Conservation (phyloP, 164 flowering plant genomes). For the Umbilicus rupestris region DNA sequence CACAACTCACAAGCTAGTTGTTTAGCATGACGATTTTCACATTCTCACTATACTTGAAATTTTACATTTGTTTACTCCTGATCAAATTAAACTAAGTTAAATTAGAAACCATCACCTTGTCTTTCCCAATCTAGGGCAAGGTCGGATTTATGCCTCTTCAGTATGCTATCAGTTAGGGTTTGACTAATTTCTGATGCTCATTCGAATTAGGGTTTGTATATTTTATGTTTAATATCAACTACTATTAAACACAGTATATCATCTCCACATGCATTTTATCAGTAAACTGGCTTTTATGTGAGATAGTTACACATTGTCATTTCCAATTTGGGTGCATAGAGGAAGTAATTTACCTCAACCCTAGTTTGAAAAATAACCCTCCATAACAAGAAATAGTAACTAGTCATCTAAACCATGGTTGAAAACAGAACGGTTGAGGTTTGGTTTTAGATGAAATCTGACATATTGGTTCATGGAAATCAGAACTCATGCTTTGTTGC, state of each 20-base stretch:
- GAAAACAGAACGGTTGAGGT: neutral
- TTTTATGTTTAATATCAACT: neutral
- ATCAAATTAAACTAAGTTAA: too few species aligned
- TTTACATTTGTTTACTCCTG: too few species aligned
- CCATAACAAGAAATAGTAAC: neutral
- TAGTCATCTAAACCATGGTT: neutral
- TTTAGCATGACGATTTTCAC: too few species aligned
- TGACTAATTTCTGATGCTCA: too few species aligned
- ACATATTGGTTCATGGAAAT: neutral
- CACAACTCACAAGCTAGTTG: too few species aligned
- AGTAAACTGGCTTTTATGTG: neutral
- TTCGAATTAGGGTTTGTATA: too few species aligned
- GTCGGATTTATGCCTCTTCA: too few species aligned
- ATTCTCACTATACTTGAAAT: too few species aligned
- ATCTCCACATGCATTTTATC: neutral
- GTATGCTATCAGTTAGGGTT: too few species aligned
- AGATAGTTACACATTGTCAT: conserved; percentile 4
- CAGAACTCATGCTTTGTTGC: neutral
- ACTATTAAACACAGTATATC: neutral
- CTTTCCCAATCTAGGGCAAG: too few species aligned
- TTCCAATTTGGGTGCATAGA: neutral
- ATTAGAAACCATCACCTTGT: too few species aligned
- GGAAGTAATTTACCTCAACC: neutral
- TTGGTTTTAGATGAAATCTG: neutral
- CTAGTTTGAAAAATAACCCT: neutral